Evolutionary conservation across 208 protist species (phyloP), one percentile per base, ranked within the genome.

Genomic region (Leishmania lainsoni): DNA sequence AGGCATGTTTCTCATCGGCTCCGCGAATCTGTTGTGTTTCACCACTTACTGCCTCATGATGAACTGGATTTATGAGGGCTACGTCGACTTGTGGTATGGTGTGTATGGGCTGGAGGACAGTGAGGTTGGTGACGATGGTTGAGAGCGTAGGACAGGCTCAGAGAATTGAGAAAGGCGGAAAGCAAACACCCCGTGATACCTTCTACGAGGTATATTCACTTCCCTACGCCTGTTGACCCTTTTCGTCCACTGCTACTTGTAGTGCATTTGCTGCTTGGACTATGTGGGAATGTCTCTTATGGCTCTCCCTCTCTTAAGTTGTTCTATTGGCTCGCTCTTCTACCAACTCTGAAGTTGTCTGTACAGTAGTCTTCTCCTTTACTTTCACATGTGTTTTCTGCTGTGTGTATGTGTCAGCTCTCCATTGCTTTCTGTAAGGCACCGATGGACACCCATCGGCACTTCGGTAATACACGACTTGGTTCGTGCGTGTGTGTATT

Each of bases 61-160:
- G 0, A 92, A 94, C 78, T 96, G 91, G 93, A 87, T 96, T 32
- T 94, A 94, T 70, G 84, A 93, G 58, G 91, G 90, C 45, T 93
- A 96, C 75, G 89, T 94, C 8, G 93, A 96, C 74, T 78, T 96
- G 42, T 94, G 93, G 90, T 89, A 92, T 63, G 93, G 93, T 6
- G 91, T 96, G 35, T 96, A 94, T 61, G 89, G 89, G 16, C 26
- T 91, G 10, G 90, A 93, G 17, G 90, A 93, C 80, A 89, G 92
- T 52, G 88, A 92, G 22, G 88, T 93, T 32, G 87, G 93, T 59
- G 81, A 93, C 39, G 68, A 81, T 22, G 56, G 81, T 20, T 81
- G 61, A 85, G 17, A 6, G 16, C 45, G 17, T 54, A 52, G 8
- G 45, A 54, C 10, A 8, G 45, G 45, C 32, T 29, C 39, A 54